These are phyloP conservation scores for Scutellaria barbata DNA, from an alignment of 257 asterid species.

Conservation along the genomic window DNA sequence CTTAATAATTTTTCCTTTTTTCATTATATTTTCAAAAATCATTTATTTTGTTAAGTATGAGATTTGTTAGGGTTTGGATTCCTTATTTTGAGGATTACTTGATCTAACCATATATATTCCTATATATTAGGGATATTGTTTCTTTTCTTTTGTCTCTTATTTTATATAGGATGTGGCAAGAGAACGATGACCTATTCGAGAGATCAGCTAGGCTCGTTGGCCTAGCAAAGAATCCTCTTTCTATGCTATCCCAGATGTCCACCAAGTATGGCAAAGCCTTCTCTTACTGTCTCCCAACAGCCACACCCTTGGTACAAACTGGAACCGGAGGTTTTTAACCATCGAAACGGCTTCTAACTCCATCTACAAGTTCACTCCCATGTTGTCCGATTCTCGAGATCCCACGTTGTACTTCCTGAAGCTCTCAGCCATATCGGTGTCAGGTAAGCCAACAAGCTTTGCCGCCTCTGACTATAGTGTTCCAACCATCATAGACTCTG, in stretches of 20 bases:
- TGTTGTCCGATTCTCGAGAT: slow-evolving; percentile 50
- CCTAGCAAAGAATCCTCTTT: slow-evolving; percentile 52
- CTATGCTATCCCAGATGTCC: slow-evolving; percentile 55
- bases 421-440: slow-evolving; percentile 39
- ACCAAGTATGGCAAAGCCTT: slow-evolving; percentile 48
- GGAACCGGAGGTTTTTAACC: slow-evolving; percentile 60
- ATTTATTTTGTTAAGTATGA: too few species aligned
- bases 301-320: slow-evolving; percentile 37
- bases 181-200: slow-evolving; percentile 59
- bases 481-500: slow-evolving; percentile 62
- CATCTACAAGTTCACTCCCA: slow-evolving; percentile 51
- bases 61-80: too few species aligned
- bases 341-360: slow-evolving; percentile 43
- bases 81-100: too few species aligned
- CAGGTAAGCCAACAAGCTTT: slow-evolving; percentile 39
- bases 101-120: too few species aligned
- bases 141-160: too few species aligned
- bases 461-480: slow-evolving; percentile 42
- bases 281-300: slow-evolving; percentile 60
- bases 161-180: slow-evolving; percentile 73
- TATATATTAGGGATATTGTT: too few species aligned
- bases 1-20: too few species aligned
- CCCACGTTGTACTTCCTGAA: slow-evolving; percentile 50
- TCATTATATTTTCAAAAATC: too few species aligned
- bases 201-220: slow-evolving; percentile 56